These are phyloP conservation scores for Funneliformis mosseae DNA, from an alignment of 192 early-diverging fungal genomes.

Conservation along the genomic window DNA sequence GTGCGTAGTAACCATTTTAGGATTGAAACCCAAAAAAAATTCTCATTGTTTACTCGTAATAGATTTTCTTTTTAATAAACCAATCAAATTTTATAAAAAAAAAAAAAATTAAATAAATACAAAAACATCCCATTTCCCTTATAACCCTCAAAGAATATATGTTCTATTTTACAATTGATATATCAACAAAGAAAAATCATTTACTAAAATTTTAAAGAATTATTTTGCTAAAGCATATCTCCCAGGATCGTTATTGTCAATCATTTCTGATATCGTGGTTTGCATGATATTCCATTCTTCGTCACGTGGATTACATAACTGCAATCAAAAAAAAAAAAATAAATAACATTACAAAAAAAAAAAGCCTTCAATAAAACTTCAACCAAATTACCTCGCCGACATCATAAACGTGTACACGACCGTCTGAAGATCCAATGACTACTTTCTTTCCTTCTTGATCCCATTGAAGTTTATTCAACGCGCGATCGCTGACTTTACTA, in stretches of 20 bases:
- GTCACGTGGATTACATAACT: constrained; percentile 8
- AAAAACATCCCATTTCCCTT: neutral
- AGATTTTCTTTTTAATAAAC: too few species aligned
- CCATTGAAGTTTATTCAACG: constrained; percentile 96
- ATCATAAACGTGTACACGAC: constrained; percentile 86
- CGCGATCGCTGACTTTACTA: constrained; percentile 63
- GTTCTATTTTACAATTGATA: neutral
- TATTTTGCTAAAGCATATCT: constrained; percentile 9
- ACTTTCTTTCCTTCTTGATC: constrained; percentile 83
- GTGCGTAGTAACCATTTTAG: too few species aligned
- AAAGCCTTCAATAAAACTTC: neutral
- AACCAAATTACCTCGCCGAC: constrained; percentile 76
- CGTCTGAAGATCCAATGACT: constrained; percentile 86
- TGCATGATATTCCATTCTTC: constrained; percentile 27
- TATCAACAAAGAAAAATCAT: neutral
- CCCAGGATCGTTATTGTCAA: neutral
- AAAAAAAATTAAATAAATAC: neutral
- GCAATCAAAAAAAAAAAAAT: neutral
- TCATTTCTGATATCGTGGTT: constrained; percentile 25
- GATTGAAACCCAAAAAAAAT: too few species aligned
- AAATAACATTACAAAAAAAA: neutral
- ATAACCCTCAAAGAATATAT: neutral
- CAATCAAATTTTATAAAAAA: too few species aligned
- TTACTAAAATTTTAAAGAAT: neutral
- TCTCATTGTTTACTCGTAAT: too few species aligned